Conservation (phyloP, 2,329 filamentous ascomycete genomes). For the Monosporascus sp. region DNA sequence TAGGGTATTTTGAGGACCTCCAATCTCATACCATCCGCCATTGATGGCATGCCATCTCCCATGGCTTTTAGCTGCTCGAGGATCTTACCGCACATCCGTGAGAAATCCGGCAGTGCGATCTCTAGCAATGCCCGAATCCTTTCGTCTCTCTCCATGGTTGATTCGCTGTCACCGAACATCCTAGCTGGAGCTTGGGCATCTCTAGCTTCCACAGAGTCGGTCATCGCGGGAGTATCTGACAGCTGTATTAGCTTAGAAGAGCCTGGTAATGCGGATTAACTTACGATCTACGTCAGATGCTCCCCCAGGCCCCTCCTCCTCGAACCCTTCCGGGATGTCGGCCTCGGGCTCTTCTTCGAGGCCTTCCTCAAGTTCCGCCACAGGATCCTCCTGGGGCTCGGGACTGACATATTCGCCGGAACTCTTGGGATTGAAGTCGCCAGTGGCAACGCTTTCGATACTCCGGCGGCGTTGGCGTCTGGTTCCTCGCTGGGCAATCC, state of each 20-base stretch:
- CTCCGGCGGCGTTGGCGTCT: constrained; percentile 13
- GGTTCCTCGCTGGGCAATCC: constrained; percentile 16
- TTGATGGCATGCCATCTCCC: constrained; percentile 6
- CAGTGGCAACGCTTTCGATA: constrained; percentile 15
- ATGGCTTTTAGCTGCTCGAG: constrained; percentile 11
- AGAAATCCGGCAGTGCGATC: constrained; percentile 21
- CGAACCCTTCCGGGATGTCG: neutral
- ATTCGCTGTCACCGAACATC: constrained; percentile 9
- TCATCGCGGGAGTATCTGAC: constrained; percentile 5
- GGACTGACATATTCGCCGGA: constrained; percentile 6
- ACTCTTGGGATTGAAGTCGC: constrained; percentile 9
- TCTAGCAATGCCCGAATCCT: constrained; percentile 20
- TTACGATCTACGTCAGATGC: neutral
- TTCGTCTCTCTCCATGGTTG: constrained; percentile 12
- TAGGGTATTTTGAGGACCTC: constrained; percentile 8
- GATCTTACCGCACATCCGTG: constrained; percentile 16
- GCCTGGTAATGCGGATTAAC: neutral
- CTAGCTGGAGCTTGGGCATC: constrained; percentile 1
- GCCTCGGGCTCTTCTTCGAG: neutral
- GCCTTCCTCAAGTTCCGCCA: neutral
- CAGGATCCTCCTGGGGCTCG: neutral
- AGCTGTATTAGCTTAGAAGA: constrained; percentile 1
- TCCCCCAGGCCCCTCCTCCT: neutral
- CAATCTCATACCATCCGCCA: constrained; percentile 10
- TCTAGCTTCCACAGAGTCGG: neutral